Conservation (phyloP, 1,139 yeast species). For the Suhomyces maxii region DNA sequence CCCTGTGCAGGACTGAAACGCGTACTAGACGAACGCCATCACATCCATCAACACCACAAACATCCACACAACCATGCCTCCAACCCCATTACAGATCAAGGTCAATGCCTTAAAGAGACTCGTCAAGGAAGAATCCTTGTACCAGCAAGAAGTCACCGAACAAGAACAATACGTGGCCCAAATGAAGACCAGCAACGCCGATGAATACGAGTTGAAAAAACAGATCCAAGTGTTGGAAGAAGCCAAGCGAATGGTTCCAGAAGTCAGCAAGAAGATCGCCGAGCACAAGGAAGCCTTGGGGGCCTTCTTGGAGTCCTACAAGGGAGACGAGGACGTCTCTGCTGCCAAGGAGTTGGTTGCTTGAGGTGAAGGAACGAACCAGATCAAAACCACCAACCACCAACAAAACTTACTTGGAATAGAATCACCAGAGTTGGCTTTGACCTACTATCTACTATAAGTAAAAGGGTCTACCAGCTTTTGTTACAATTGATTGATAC, state of each 20-base stretch:
- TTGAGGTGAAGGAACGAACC: neutral
- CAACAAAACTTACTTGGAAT: no score
- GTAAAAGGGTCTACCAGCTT: no score
- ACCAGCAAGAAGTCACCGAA: conserved; percentile 63
- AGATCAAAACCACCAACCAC: no score
- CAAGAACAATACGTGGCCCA: conserved; percentile 52
- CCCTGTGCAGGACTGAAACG: no score
- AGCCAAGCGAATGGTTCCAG: conserved; percentile 67
- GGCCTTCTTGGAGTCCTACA: conserved; percentile 33
- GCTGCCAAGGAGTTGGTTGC: conserved; percentile 35
- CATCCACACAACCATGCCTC: conserved; percentile 53
- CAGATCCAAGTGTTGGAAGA: conserved; percentile 64
- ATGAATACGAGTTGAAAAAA: conserved; percentile 72
- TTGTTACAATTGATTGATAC: no score
- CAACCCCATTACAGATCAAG: conserved; percentile 75
- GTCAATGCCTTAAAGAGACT: conserved; percentile 71
- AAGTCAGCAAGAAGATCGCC: conserved; percentile 52
- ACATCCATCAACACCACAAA: neutral
- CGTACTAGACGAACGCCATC: neutral
- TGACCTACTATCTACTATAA: no score
- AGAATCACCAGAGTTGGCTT: no score
- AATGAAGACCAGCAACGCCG: conserved; percentile 48
- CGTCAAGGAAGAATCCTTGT: conserved; percentile 67
- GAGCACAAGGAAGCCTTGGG: conserved; percentile 51
- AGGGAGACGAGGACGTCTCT: conserved; percentile 51